Evolutionary conservation across 1,284 basidiomycete genomes (phyloP).

Genomic region (Coniophora puteana): DNA sequence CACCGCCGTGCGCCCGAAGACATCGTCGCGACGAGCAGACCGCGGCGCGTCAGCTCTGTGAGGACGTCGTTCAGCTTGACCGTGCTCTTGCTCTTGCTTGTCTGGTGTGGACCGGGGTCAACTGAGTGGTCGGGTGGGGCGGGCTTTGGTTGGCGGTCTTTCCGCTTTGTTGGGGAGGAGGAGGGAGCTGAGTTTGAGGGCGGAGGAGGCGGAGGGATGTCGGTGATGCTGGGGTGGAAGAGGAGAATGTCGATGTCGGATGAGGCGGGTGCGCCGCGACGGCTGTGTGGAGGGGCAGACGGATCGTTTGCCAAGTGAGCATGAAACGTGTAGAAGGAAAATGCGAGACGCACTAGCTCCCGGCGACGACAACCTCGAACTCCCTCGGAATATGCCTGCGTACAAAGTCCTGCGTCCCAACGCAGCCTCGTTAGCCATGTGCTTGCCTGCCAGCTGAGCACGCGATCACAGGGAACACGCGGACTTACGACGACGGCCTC

Average conservation of each 20-base stretch:
- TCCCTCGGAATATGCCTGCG: constrained; percentile 38
- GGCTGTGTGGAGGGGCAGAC: constrained; percentile 30
- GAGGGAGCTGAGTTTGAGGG: constrained; percentile 10
- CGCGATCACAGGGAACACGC: constrained; percentile 1
- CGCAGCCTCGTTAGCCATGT: not conserved
- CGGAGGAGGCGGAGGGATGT: constrained; percentile 31
- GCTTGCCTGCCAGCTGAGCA: not conserved
- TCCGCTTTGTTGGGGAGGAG: not conserved
- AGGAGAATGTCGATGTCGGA: constrained; percentile 38
- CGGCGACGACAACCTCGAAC: constrained; percentile 42
- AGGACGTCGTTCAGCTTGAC: constrained; percentile 34
- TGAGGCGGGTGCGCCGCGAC: constrained; percentile 34
- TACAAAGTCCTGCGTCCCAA: constrained; percentile 37
- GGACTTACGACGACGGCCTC: constrained; percentile 38
- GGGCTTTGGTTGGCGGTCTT: constrained; percentile 5
- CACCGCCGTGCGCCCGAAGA: constrained; percentile 33
- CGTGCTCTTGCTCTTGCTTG: constrained; percentile 12
- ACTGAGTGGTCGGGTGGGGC: constrained; percentile 12
- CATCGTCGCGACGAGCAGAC: constrained; percentile 37
- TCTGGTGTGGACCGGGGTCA: constrained; percentile 5
- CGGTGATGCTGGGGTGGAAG: constrained; percentile 37
- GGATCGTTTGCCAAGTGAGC: constrained; percentile 31
- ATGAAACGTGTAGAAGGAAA: constrained; percentile 32
- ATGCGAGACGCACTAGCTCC: constrained; percentile 44
- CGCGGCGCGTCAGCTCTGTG: constrained; percentile 35